phyloP scores from a whole-genome alignment of 2,329 filamentous ascomycete genomes.

The Penicillium fuscoglaucum region DNA sequence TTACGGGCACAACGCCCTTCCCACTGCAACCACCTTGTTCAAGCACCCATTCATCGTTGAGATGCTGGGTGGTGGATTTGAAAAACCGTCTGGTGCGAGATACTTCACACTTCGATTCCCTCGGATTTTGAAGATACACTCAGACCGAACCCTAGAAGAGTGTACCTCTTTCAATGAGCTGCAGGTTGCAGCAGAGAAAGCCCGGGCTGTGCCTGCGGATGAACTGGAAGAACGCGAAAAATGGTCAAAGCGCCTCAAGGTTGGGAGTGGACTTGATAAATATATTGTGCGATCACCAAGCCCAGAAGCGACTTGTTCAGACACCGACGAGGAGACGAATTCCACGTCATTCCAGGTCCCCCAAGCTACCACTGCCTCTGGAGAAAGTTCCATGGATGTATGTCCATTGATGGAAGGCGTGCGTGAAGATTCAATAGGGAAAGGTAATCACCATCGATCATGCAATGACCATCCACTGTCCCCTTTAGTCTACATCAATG shows the following conservation, averaged over 20 bases:
- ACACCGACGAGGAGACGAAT: conserved; percentile 8
- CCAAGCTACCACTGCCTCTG: not conserved
- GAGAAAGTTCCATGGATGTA: not conserved
- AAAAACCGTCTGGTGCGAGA: conserved; percentile 65
- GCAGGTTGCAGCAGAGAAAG: conserved; percentile 63
- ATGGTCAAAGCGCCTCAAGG: conserved; percentile 64
- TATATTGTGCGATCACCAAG: conserved; percentile 32
- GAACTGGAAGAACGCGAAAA: conserved; percentile 61
- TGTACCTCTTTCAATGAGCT: conserved; percentile 69
- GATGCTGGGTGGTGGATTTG: conserved; percentile 75
- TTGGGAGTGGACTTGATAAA: conserved; percentile 44
- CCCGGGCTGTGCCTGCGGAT: conserved; percentile 51
- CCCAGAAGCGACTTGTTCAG: conserved; percentile 23
- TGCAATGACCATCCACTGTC: not conserved
- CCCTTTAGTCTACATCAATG: conserved; percentile 27
- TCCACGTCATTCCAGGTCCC: not conserved
- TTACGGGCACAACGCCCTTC: conserved; percentile 44
- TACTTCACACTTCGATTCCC: conserved; percentile 79
- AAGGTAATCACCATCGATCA: not conserved
- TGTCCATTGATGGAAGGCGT: not conserved
- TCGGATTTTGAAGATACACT: conserved; percentile 72
- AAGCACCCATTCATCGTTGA: conserved; percentile 74
- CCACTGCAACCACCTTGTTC: conserved; percentile 56
- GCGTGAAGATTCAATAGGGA: not conserved
- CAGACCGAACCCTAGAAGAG: conserved; percentile 70